Base-by-base conservation (phyloP, 306 rosid genomes). In the Vicia faba region DNA sequence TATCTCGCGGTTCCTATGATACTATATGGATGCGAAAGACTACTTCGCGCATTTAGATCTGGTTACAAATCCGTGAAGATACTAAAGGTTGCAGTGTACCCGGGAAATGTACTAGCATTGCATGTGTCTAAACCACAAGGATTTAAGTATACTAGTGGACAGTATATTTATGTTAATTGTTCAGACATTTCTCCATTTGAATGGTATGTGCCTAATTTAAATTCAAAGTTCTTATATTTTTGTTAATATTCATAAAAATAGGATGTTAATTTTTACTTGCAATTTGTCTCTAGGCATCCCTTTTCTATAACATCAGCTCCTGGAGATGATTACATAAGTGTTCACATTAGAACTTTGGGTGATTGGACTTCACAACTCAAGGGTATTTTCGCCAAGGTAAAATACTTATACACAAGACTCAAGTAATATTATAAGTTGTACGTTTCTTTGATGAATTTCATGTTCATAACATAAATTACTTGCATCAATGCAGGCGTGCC, bases 291-390 rank as follows among this genome's bases (percentile, higher is more conserved):
- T 0, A 92, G 92, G 98, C 96, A 89, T 66, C 96, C 95, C 0
- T 89, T 92, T 48, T 92, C 95, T 3, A 85, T 92, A 61, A 87
- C 96, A 35, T 89, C 96, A 25, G 95, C 98, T 77, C 92, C 91
- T 0, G 91, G 95, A 61, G 98, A 92, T 18, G 92, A 89, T 20
- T 83, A 92, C 41, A 10, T 92, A 18, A 89, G 96, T 43, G 76
- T 92, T 75, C 95, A 92, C 64, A 89, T 92, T 66, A 85, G 98
- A 25, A 89, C 92, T 14, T 66, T 78, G 5, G 95, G 98, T 43
- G 98, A 92, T 40, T 89, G 96, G 98, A 86, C 98, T 23, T 83
- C 96, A 5, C 93, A 83, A 64, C 87, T 86, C 44, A 87, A 84
- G 74, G 57, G 59, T 57, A 73, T 86, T 75, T 92, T 92, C 68